Conservation (phyloP, 345 rosid genomes). For the Aethionema arabicum region DNA sequence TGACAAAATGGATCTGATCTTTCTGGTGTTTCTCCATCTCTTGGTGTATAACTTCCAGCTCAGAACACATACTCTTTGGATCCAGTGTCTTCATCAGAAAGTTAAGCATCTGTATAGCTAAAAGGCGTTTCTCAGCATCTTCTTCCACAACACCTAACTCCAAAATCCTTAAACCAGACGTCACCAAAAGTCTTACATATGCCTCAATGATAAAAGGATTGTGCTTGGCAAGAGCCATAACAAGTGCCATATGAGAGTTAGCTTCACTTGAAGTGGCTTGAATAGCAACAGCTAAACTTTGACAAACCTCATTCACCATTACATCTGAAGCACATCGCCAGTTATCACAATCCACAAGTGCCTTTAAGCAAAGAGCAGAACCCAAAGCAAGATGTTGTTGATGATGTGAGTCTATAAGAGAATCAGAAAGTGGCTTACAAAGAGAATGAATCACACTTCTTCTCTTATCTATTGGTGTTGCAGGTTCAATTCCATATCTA, state of each 20-base stretch:
- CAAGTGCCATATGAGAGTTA: constrained; percentile 72
- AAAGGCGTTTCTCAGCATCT: constrained; percentile 71
- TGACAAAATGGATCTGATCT: constrained; percentile 81
- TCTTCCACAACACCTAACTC: constrained; percentile 58
- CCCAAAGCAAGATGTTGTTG: constrained; percentile 89
- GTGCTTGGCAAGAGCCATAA: constrained; percentile 84
- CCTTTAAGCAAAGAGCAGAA: constrained; percentile 90
- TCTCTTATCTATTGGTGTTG: constrained; percentile 71
- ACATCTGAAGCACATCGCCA: constrained; percentile 87
- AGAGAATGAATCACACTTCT: constrained; percentile 73
- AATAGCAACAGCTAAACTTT: constrained; percentile 83
- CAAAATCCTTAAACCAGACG: constrained; percentile 68
- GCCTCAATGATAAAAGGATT: constrained; percentile 82
- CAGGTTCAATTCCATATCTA: constrained; percentile 82
- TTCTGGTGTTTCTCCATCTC: constrained; percentile 83
- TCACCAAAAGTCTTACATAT: constrained; percentile 78
- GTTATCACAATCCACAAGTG: constrained; percentile 84
- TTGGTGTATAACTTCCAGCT: constrained; percentile 56
- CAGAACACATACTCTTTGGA: constrained; percentile 72
- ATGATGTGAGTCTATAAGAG: constrained; percentile 57
- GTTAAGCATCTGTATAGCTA: constrained; percentile 91
- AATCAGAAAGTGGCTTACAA: constrained; percentile 81
- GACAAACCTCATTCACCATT: constrained; percentile 84
- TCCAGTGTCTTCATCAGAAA: constrained; percentile 89
- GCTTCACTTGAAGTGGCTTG: constrained; percentile 80